A percentile compares a stretch with the other conserved stretches of the same genome.
Conservation (phyloP, 225 moss, liverwort and hornwort species). For the Thuidium tamariscinum region DNA sequence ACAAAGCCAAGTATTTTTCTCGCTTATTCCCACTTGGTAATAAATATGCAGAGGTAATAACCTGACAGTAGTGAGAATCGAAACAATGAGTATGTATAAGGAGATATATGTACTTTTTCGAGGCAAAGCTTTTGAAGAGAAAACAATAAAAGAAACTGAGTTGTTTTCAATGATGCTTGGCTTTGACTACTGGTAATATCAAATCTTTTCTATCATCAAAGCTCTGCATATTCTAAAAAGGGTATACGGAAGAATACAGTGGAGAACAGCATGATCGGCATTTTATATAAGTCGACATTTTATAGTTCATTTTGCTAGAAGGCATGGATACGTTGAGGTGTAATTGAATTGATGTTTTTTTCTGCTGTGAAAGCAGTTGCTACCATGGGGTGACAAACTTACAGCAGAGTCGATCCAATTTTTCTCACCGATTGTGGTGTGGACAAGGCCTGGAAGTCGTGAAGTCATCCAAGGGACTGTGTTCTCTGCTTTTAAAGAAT, state of each 20-base stretch:
- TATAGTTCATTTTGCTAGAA: slow-evolving; percentile 53
- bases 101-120: neutral
- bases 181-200: neutral
- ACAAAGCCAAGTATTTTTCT: slow-evolving; percentile 57
- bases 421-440: slow-evolving; percentile 88
- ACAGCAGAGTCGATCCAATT: slow-evolving; percentile 90
- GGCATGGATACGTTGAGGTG: neutral
- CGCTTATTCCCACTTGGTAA: slow-evolving; percentile 48
- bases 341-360: neutral
- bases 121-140: neutral
- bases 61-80: neutral
- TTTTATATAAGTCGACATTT: neutral
- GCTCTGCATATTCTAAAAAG: neutral
- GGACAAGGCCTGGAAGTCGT: slow-evolving; percentile 65
- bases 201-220: neutral
- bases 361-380: slow-evolving; percentile 42
- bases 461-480: slow-evolving; percentile 41
- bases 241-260: neutral
- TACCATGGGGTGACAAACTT: slow-evolving; percentile 95
- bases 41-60: slow-evolving; percentile 68
- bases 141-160: neutral
- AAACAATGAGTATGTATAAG: neutral
- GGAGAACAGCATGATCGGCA: neutral
- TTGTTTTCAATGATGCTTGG: neutral
- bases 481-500: slow-evolving; percentile 71